Evolutionary conservation across 139 green algal species (phyloP).

Genomic region (Coelastrella sp.): DNA sequence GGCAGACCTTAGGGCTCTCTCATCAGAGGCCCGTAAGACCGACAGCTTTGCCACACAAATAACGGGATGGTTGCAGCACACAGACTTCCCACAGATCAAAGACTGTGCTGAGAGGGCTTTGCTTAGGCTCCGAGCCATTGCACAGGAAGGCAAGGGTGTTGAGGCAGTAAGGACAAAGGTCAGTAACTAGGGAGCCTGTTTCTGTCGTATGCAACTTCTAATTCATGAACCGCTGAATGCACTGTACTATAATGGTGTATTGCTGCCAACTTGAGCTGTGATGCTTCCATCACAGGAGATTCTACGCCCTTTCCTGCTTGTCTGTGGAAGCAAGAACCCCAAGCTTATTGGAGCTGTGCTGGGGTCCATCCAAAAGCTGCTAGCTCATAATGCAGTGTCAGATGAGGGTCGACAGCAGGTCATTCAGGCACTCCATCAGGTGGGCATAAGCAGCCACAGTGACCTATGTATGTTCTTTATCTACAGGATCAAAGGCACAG

Average conservation of each 20-base stretch:
- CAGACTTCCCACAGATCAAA: slow-evolving; percentile 76
- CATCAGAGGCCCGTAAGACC: slow-evolving; percentile 63
- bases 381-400: slow-evolving; percentile 80
- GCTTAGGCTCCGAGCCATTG: slow-evolving; percentile 64
- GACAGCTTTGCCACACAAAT: slow-evolving; percentile 76
- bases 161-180: slow-evolving; percentile 56
- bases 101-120: slow-evolving; percentile 76
- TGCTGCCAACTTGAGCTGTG: not conserved
- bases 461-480: too few species aligned
- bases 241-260: not conserved
- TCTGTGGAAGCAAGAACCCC: slow-evolving; percentile 80
- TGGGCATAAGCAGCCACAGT: slow-evolving; percentile 27
- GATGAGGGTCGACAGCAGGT: slow-evolving; percentile 63
- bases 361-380: slow-evolving; percentile 83
- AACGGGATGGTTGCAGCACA: slow-evolving; percentile 67
- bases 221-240: not conserved
- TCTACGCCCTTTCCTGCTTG: slow-evolving; percentile 80
- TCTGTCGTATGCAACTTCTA: not conserved
- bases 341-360: slow-evolving; percentile 76
- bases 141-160: slow-evolving; percentile 46
- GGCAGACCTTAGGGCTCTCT: slow-evolving; percentile 69
- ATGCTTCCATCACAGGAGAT: slow-evolving; percentile 72
- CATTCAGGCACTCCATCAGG: slow-evolving; percentile 71
- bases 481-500: not conserved
- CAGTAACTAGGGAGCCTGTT: not conserved